These are phyloP conservation scores for Fusarium pseudoanthophilum DNA, from an alignment of 2,329 filamentous ascomycete species.

Conservation along the genomic window DNA sequence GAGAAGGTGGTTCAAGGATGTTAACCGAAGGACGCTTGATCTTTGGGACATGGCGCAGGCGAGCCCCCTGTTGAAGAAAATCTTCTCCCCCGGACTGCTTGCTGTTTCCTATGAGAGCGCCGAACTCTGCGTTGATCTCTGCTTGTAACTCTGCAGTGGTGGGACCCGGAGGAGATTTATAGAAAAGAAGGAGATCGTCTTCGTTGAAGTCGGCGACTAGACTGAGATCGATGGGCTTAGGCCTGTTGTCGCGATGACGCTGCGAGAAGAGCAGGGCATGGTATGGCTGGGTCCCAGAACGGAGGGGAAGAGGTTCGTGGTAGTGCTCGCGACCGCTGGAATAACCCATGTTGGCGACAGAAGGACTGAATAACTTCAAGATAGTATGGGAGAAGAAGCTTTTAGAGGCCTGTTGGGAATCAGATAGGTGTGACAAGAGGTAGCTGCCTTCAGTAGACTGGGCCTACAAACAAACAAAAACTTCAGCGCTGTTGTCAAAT, in stretches of 20 bases:
- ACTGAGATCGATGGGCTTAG: background rate
- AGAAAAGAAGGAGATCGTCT: background rate
- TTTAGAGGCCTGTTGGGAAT: background rate
- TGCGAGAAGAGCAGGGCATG: slow-evolving; percentile 1
- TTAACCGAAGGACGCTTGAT: background rate
- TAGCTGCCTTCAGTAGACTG: background rate
- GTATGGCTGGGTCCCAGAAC: background rate
- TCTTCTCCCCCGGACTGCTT: background rate
- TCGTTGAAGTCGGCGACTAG: background rate
- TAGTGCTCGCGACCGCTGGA: background rate
- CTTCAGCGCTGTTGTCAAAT: background rate
- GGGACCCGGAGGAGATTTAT: background rate
- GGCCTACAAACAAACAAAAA: background rate
- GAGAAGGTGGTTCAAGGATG: background rate
- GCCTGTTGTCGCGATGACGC: background rate
- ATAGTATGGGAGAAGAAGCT: no score
- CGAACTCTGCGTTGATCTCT: background rate
- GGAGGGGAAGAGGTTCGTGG: slow-evolving; percentile 17
- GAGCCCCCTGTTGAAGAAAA: background rate
- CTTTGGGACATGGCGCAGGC: background rate
- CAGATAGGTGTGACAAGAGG: background rate
- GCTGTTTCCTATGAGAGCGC: background rate
- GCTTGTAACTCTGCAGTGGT: background rate
- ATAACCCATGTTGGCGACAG: background rate
- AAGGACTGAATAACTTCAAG: background rate